Conservation (phyloP, 2,329 filamentous ascomycete species). For the Pseudogymnoascus sp. region DNA sequence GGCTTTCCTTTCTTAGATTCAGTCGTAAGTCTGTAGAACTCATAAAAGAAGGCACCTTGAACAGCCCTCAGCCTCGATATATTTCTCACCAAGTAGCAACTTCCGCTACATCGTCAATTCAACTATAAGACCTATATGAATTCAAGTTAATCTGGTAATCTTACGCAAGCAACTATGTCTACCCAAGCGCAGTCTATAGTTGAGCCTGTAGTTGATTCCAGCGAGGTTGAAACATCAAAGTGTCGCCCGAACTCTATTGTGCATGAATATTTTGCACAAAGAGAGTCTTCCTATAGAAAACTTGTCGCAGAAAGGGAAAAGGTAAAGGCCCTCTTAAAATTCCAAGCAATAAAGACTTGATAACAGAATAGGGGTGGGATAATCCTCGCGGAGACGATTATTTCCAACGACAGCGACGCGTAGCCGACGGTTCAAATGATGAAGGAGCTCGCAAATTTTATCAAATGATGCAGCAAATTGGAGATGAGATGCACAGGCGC, state of each 20-base stretch:
- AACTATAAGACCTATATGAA: neutral
- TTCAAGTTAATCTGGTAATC: no score
- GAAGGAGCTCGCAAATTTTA: constrained; percentile 29
- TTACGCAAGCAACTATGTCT: neutral
- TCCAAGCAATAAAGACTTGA: neutral
- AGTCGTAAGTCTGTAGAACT: neutral
- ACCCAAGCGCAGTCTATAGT: neutral
- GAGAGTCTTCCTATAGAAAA: neutral
- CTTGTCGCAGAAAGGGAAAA: neutral
- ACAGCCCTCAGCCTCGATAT: neutral
- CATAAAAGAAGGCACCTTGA: neutral
- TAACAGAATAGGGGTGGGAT: constrained; percentile 35
- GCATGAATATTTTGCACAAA: neutral
- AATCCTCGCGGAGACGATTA: constrained; percentile 35
- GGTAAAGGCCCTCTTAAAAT: neutral
- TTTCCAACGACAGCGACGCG: constrained; percentile 34
- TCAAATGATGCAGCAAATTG: constrained; percentile 37
- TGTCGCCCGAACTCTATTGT: neutral
- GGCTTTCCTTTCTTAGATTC: neutral
- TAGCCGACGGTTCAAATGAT: constrained; percentile 29
- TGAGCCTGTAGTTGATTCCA: neutral
- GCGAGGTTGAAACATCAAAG: neutral
- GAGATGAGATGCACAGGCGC: constrained; percentile 32
- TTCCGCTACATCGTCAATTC: neutral
- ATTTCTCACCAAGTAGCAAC: neutral